Evolutionary conservation across 257 asterid species (phyloP), one percentile per base, ranked within the genome.

Genomic region (Solanum megistacrolobum): DNA sequence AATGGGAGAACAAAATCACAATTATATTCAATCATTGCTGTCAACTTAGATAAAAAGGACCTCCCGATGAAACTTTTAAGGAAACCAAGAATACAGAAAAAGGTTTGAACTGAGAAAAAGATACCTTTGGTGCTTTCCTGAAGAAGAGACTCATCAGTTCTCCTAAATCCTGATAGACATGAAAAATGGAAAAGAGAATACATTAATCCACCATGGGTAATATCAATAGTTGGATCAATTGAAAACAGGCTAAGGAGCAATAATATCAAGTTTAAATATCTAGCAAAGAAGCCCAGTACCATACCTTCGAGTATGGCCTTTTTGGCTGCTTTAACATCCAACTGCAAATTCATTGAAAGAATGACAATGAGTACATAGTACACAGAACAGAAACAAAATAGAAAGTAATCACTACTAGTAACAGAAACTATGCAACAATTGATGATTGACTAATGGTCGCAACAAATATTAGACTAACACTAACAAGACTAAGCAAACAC

Each of bases 231-330:
- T 79, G 39, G 39, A 25, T 27, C 66, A 43, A 12, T 79, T 79
- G 27, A 43, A 55, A 79, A 43, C 38, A 9, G 27, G 41, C 2
- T 1, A 31, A 29, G 85, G 69, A 82, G 41, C 31, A 27, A 29
- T 38, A 73, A 16, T 83, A 83, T 62, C 46, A 88, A 78, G 36
- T 12, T 39, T 34, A 29, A 20, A 29, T 12, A 29, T 31, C 35
- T 79, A 52, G 62, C 25, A 86, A 73, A 41, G 32, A 23, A 83
- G 68, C 83, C 34, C 25, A 69, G 21, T 66, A 85, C 43, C 89
- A 65, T 88, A 96, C 99, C 99, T 87, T 92, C 93, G 75, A 95
- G 94, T 91, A 96, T 96, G 36, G 99, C 96, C 92, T 90, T 95
- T 90, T 96, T 95, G 3, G 97, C 95, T 60, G 92, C 86, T 93